Base-by-base conservation (phyloP, 805 yeast genomes). In the Ogataea ganodermae region DNA sequence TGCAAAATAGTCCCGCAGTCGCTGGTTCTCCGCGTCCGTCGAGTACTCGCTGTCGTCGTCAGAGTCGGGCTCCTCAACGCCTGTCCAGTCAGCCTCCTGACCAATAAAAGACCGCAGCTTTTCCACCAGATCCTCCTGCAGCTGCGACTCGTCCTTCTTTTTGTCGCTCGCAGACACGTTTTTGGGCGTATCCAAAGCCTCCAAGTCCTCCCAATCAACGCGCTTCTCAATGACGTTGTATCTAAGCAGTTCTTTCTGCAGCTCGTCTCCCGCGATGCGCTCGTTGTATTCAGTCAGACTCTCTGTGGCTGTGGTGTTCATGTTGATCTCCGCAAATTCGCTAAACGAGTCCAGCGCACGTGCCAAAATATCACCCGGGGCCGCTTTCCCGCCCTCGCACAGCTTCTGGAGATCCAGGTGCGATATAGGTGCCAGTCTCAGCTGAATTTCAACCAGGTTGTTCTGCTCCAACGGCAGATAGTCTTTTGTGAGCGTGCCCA, bases 231-330 rank as follows among this genome's bases (percentile, higher is more conserved):
- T 53, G 3, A 53, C 53, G 18, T 45, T 26, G n/a, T 42, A 40
- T 22, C 58, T 44, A 10, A 63, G 27, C 23, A 70, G 51, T 35
- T 65, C 68, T 4, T 32, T 47, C 46, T 70, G 74, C 27, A 70
- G 43, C 18, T 31, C 52, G 41, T 63, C 63, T 4, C 30, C 22
- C 18, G 50, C 53, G 5, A 53, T 52, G 2, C 10, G 31, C 14
- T 32, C 12, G 27, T 59, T 60, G 39, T 54, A 56, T 23, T 46
- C 48, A 3, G 35, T 39, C 6, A 57, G 8, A n/a, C 41, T 21
- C 31, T 35, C 42, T 14, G 41, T 14, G 17, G 20, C 24, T 4
- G 14, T 16, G 18, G 24, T 30, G 10, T 22, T 28, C 17, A 24
- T 17, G 22, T 17, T 22, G 24, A 21, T 24, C 26, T 38, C 39